phyloP scores from a whole-genome alignment of 352 stramenopile species.

The Pythium coloratum region DNA sequence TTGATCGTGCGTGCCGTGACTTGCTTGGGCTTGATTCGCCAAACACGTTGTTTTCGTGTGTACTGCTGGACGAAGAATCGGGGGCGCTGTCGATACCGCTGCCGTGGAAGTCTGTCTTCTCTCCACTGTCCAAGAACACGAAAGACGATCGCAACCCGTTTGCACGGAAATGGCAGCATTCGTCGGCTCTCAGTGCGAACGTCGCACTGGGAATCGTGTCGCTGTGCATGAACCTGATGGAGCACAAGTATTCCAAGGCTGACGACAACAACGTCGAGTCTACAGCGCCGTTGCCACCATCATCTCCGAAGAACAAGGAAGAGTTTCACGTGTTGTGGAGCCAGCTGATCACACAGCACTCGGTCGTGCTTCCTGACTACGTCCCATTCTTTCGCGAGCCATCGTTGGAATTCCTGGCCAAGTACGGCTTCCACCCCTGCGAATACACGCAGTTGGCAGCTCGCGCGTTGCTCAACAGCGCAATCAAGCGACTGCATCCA shows the following conservation, averaged over 20 bases:
- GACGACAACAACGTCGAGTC: conserved; percentile 8
- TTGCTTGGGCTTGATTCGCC: conserved; percentile 59
- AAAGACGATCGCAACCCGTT: conserved; percentile 34
- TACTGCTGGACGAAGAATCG: conserved; percentile 51
- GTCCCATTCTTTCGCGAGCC: conserved; percentile 67
- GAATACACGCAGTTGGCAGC: conserved; percentile 79
- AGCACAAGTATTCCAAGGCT: conserved; percentile 58
- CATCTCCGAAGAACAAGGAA: conserved; percentile 68
- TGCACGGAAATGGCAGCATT: conserved; percentile 73
- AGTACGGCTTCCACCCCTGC: conserved; percentile 73
- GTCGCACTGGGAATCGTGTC: conserved; percentile 71
- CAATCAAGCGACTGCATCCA: conserved; percentile 69
- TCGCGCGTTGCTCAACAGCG: conserved; percentile 63
- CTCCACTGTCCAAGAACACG: conserved; percentile 4
- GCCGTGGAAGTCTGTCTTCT: conserved; percentile 45
- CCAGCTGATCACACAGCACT: conserved; percentile 84
- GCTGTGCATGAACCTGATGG: conserved; percentile 84
- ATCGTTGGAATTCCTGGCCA: conserved; percentile 69
- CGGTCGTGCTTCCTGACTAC: conserved; percentile 74
- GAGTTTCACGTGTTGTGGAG: conserved; percentile 87
- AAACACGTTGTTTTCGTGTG: conserved; percentile 62
- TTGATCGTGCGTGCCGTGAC: conserved; percentile 59
- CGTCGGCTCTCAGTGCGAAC: conserved; percentile 61
- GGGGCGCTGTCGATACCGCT: conserved; percentile 73
- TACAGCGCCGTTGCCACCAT: conserved; percentile 7